These are phyloP conservation scores for Monilinia fructigena DNA, from an alignment of 2,329 filamentous ascomycete genomes.

Conservation along the genomic window DNA sequence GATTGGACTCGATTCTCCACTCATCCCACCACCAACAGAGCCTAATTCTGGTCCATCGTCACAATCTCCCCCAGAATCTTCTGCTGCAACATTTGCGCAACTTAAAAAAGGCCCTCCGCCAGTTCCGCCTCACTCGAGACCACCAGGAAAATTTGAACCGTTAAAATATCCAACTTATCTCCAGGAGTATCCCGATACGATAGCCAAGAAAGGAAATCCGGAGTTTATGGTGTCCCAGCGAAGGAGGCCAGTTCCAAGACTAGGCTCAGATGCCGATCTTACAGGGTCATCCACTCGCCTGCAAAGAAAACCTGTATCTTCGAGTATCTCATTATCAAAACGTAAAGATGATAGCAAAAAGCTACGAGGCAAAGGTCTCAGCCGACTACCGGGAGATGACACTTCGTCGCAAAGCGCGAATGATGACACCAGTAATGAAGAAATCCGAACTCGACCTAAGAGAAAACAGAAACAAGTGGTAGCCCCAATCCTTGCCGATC, in stretches of 20 bases:
- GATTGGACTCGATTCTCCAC: conserved; percentile 31
- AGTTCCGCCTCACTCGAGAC: conserved; percentile 32
- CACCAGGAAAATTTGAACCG: conserved; percentile 42
- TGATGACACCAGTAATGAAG: conserved; percentile 38
- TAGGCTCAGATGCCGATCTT: conserved; percentile 23
- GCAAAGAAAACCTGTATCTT: conserved; percentile 40
- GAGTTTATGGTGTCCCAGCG: conserved; percentile 38
- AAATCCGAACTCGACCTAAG: conserved; percentile 31
- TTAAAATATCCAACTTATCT: conserved; percentile 41
- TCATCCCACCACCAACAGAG: conserved; percentile 29
- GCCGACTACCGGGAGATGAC: conserved; percentile 32
- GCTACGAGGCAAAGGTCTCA: conserved; percentile 30
- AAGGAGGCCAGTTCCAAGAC: conserved; percentile 32
- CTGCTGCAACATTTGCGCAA: background rate
- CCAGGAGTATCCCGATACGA: conserved; percentile 41
- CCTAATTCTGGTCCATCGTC: conserved; percentile 28
- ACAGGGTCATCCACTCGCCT: conserved; percentile 25
- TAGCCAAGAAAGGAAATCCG: conserved; percentile 32
- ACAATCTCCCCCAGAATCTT: background rate
- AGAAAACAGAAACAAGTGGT: conserved; percentile 41
- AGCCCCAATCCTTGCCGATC: conserved; percentile 40
- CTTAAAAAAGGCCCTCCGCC: conserved; percentile 38
- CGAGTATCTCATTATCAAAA: conserved; percentile 40
- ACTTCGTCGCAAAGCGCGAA: conserved; percentile 38
- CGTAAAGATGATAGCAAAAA: conserved; percentile 34